These are phyloP conservation scores for Penicillium ochrochloron DNA, from an alignment of 495 filamentous ascomycete species.

Conservation along the genomic window DNA sequence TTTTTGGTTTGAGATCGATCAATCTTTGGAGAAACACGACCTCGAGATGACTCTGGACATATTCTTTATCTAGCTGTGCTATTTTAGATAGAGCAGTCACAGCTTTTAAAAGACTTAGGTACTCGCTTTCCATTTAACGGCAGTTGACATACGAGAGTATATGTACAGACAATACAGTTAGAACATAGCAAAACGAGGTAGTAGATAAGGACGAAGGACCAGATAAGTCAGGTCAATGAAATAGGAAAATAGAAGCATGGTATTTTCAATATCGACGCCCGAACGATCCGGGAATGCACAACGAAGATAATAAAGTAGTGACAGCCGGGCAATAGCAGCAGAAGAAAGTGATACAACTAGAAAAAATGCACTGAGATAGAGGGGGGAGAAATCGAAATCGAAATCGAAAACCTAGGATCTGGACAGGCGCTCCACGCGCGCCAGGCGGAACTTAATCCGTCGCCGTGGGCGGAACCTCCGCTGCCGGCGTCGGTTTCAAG, in stretches of 20 bases:
- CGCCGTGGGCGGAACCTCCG: slow-evolving; percentile 28
- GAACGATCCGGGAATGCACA: slow-evolving; percentile 37
- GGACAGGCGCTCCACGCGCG: not conserved
- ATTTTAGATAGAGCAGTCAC: not conserved
- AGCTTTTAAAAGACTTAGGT: not conserved
- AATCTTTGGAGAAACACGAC: too few relatives aligned
- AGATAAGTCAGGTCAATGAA: not conserved
- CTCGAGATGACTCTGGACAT: too few relatives aligned
- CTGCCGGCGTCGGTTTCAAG: slow-evolving; percentile 29
- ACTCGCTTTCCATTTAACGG: not conserved
- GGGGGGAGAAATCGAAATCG: slow-evolving; percentile 16
- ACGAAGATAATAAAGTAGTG: slow-evolving; percentile 18
- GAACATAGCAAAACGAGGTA: not conserved
- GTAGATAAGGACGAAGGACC: not conserved
- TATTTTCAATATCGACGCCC: slow-evolving; percentile 39
- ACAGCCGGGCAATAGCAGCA: slow-evolving; percentile 10
- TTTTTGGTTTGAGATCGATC: too few relatives aligned
- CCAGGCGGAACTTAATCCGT: slow-evolving; percentile 26
- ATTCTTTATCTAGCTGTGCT: too few relatives aligned
- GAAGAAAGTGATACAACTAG: not conserved
- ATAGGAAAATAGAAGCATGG: slow-evolving; percentile 27
- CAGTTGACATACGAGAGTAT: slow-evolving; percentile 12
- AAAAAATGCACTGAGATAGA: slow-evolving; percentile 8
- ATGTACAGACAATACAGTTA: slow-evolving; percentile 10
- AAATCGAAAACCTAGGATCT: not conserved